Conservation (phyloP, 768 basidiomycete genomes). For the Neoboletus subvelutipes region DNA sequence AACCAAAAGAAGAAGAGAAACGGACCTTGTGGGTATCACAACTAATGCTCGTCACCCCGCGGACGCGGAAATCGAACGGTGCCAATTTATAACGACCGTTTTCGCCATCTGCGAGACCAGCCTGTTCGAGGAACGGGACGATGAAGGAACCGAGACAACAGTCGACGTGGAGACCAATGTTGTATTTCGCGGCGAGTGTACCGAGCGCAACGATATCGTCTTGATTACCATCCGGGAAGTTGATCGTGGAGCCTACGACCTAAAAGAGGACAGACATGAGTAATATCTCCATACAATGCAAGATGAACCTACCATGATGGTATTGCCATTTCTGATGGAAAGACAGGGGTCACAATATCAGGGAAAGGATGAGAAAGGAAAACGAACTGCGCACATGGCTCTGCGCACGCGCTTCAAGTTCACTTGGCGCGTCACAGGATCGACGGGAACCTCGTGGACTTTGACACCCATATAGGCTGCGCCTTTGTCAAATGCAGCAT, state of each 20-base stretch:
- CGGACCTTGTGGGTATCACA: constrained; percentile 93
- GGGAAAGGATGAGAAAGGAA: neutral
- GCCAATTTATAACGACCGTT: constrained; percentile 52
- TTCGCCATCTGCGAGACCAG: constrained; percentile 64
- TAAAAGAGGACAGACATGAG: constrained; percentile 25
- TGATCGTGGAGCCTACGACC: constrained; percentile 84
- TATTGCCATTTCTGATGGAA: constrained; percentile 70
- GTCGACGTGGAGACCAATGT: constrained; percentile 89
- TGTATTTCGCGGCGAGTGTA: constrained; percentile 66
- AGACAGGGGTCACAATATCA: constrained; percentile 2
- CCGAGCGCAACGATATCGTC: constrained; percentile 84
- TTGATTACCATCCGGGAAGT: constrained; percentile 84
- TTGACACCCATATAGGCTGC: constrained; percentile 87
- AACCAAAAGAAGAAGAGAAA: neutral
- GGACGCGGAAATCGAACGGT: constrained; percentile 88
- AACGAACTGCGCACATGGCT: constrained; percentile 68
- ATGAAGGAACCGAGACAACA: constrained; percentile 95
- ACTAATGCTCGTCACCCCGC: constrained; percentile 91
- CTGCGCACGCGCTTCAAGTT: constrained; percentile 73
- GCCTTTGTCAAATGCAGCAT: constrained; percentile 95
- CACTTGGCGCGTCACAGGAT: constrained; percentile 73
- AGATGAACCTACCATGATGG: constrained; percentile 64
- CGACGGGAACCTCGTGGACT: constrained; percentile 81
- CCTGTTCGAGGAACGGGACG: constrained; percentile 84
- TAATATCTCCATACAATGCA: neutral